Base-by-base conservation (phyloP, 1,139 yeast genomes). In the Debaryomyces udenii region DNA sequence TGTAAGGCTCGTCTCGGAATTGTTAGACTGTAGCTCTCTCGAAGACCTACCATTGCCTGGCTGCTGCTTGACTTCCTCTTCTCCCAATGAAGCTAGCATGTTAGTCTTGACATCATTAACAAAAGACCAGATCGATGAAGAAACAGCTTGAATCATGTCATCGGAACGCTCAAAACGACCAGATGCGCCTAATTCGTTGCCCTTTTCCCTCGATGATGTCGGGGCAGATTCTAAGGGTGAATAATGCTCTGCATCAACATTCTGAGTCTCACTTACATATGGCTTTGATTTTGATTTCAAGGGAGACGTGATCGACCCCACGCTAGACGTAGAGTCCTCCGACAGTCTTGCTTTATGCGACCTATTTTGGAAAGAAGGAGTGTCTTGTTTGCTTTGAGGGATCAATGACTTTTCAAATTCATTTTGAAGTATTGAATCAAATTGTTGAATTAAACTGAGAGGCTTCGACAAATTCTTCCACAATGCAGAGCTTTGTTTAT, bases 391-490 rank as follows among this genome's bases (percentile, higher is more conserved):
- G 22, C 48, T 48, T 7, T 36, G 28, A 9, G 55, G 56, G 3
- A 46, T 59, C 57, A 66, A 66, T 23, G 66, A 81, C 62, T 57
- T 78, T 51, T 84, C 91, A 47, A 85, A 70, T 55, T 84, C 91
- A 42, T 71, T 76, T 54, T 80, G 88, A 22, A 85, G 64, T 63
- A 83, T 70, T 37, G 77, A 78, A 57, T 85, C 93, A 53, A 85
- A 76, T 47, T 82, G 89, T 50, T 82, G 87, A 33, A 85, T 70
- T 43, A 83, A 68, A 31, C 71, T 77, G 35, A 84, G 66, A 1
- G 91, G 88, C 50, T 78, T 83, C 10, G 80, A 64, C n/a, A 68
- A 56, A 41, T 66, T 67, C 9, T 59, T 48, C 78, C 80, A 60
- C 17, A 72, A 40, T 24, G 62, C 57, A 22, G 67, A 61, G 40